Percentiles rank a stretch among this genome's conserved stretches.
Evolutionary conservation across 192 early-diverging fungal species (phyloP).

Genomic region (Gryganskiella cystojenkinii): DNA sequence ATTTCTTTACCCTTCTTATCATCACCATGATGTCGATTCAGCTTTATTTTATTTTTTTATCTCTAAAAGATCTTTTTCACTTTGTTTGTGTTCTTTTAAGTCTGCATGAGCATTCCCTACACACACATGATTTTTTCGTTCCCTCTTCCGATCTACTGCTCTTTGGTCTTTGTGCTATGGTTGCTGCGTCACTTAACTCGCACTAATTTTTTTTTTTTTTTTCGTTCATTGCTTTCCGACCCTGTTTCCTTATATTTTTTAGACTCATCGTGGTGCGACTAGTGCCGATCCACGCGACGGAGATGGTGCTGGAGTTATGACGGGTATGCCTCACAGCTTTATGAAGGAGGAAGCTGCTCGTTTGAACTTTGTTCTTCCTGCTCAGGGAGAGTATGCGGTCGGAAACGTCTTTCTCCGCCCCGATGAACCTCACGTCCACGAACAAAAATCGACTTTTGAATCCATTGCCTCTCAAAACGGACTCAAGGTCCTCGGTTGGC

Average conservation of each 20-base stretch:
- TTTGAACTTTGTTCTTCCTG: constrained; percentile 75
- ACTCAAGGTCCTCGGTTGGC: constrained; percentile 89
- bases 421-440: constrained; percentile 64
- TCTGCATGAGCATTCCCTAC: neutral
- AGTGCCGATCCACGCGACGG: constrained; percentile 96
- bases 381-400: constrained; percentile 90
- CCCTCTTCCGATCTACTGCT: neutral
- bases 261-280: constrained; percentile 94
- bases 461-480: constrained; percentile 78
- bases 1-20: neutral
- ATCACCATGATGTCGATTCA: no score
- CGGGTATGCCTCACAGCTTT: constrained; percentile 92
- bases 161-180: no score
- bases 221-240: neutral
- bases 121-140: constrained; percentile 1
- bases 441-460: constrained; percentile 84
- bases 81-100: no score
- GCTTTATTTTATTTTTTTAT: no score
- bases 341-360: constrained; percentile 72
- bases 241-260: no score
- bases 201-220: neutral
- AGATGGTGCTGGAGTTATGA: constrained; percentile 99
- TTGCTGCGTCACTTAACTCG: neutral
- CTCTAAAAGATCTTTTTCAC: no score
- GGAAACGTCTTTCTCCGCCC: constrained; percentile 94